Evolutionary conservation across 805 yeast species (phyloP), one percentile per base, ranked within the genome.

Genomic region (Ogataea polymorpha): DNA sequence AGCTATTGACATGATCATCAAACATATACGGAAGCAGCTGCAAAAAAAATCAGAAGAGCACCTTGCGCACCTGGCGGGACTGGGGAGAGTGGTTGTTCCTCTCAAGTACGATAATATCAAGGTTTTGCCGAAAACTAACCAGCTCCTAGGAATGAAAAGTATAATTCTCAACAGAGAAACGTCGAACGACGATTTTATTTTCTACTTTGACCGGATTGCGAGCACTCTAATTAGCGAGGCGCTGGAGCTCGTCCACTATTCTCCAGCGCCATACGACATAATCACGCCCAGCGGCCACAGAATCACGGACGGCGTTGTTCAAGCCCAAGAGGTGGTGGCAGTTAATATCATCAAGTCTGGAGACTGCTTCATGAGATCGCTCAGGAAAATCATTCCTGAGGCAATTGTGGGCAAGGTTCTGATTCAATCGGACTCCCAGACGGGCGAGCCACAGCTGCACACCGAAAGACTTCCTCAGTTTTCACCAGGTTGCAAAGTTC

Each of bases 361-460:
- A 5, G 97, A 89, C 59, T 86, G 96, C 56, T 90, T 90, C 55
- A 81, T 86, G 77, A 76, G 74, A 23, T 82, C 96, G 0, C 67
- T 91, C 28, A 77, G 85, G 45, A 80, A 80, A 49, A 77, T 90
- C 0, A 70, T 88, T 18, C 91, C 96, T 1, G 87, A 81, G 37
- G 80, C 87, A 10, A 73, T 78, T 9, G 72, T 88, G 25, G 98
- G 99, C 0, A 86, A 90, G 56, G 60, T 91, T 17, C 67, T 91
- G 34, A 89, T 91, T 53, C 96, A 89, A 62, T 82, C 95, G 6
- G 96, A 90, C 60, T 71, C 93, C 0, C 64, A 70, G 16, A 90
- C 98, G 0, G 98, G 98, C 7, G 98, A 91, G 63, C 98, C 99
- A 1, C 90, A 84, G 57, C 70, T 93, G 45, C 96, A 90, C 60